These are phyloP conservation scores for Grosmannia clavigera DNA, from an alignment of 2,329 filamentous ascomycete species.

Conservation along the genomic window DNA sequence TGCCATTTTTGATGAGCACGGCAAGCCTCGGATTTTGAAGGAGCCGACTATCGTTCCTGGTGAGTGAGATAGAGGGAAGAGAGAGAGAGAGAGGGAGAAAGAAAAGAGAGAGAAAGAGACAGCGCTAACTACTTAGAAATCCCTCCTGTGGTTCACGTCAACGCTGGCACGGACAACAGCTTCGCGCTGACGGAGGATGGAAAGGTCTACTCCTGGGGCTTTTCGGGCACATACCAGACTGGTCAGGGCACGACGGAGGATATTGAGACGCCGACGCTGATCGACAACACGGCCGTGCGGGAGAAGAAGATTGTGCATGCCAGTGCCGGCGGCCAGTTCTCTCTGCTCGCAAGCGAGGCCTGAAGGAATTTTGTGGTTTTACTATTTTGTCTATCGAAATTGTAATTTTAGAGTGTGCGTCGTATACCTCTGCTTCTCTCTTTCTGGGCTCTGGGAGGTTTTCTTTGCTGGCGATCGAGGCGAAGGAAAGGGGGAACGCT, in stretches of 20 bases:
- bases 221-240: conserved; percentile 69
- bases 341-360: conserved; percentile 41
- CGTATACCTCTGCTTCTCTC: neutral
- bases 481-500: too few relatives aligned
- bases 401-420: neutral
- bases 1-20: conserved; percentile 50
- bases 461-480: too few relatives aligned
- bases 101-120: neutral
- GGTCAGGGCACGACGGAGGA: conserved; percentile 70
- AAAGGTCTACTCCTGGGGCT: conserved; percentile 67
- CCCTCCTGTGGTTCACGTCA: conserved; percentile 41
- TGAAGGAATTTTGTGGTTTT: neutral
- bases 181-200: conserved; percentile 59
- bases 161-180: conserved; percentile 59
- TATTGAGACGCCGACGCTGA: conserved; percentile 60
- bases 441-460: neutral
- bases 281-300: conserved; percentile 74
- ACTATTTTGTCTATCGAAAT: neutral
- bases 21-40: conserved; percentile 58
- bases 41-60: conserved; percentile 49
- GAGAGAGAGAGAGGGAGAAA: neutral
- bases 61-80: conserved; percentile 18
- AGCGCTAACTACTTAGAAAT: conserved; percentile 20
- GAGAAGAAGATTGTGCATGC: conserved; percentile 64
- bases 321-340: conserved; percentile 83